Percentiles rank a stretch among this genome's conserved stretches.
Conservation (phyloP, 352 stramenopile genomes). For the Phytophthora cactorum region DNA sequence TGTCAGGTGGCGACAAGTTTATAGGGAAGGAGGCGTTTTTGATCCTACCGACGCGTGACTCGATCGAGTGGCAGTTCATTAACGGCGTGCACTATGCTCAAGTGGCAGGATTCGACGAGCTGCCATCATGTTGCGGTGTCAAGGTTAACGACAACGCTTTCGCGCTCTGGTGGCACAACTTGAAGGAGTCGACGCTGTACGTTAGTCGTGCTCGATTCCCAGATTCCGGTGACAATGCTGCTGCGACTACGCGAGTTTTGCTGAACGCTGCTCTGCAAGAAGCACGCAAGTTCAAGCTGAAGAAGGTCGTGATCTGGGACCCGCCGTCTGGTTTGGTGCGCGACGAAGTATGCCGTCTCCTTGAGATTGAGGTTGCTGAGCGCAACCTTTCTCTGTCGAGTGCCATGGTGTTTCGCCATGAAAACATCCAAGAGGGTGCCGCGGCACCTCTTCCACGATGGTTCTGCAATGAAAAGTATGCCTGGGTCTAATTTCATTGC, state of each 20-base stretch:
- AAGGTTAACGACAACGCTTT: conserved; percentile 50
- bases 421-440: conserved; percentile 1
- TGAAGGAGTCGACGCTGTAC: conserved; percentile 49
- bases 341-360: conserved; percentile 20
- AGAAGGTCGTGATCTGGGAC: conserved; percentile 50
- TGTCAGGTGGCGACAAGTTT: conserved; percentile 33
- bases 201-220: conserved; percentile 51
- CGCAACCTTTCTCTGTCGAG: conserved; percentile 58
- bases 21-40: conserved; percentile 42
- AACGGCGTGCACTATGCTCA: conserved; percentile 51
- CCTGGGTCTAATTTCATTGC: conserved; percentile 54
- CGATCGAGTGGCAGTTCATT: conserved; percentile 62
- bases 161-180: conserved; percentile 60
- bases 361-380: conserved; percentile 38
- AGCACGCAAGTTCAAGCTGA: conserved; percentile 44
- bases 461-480: conserved; percentile 63
- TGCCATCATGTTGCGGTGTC: conserved; percentile 39
- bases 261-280: conserved; percentile 36
- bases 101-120: conserved; percentile 33
- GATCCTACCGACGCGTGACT: conserved; percentile 47
- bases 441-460: conserved; percentile 33
- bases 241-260: conserved; percentile 20
- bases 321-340: conserved; percentile 36
- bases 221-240: conserved; percentile 16
- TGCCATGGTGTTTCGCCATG: conserved; percentile 45